Percentiles rank a stretch among this genome's conserved stretches.
phyloP scores from a whole-genome alignment of 2,329 filamentous ascomycete species.

The Fusarium redolens region DNA sequence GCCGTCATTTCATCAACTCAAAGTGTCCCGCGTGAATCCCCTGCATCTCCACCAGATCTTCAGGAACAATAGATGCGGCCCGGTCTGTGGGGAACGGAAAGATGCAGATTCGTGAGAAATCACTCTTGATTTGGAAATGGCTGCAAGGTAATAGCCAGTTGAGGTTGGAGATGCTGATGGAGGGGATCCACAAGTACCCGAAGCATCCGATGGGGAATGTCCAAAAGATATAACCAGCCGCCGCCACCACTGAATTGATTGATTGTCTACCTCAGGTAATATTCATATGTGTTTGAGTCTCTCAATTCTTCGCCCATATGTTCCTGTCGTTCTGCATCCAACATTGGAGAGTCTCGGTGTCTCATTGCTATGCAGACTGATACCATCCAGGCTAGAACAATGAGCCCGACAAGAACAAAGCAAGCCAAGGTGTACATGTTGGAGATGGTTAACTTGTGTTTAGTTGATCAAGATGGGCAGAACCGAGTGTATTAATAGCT shows the following conservation, averaged over 20 bases:
- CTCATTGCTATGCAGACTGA: neutral
- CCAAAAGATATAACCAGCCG: slow-evolving; percentile 14
- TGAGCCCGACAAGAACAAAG: neutral
- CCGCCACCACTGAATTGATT: neutral
- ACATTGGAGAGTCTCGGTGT: neutral
- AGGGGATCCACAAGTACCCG: slow-evolving; percentile 38
- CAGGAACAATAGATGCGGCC: slow-evolving; percentile 36
- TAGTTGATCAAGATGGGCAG: neutral
- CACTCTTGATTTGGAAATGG: slow-evolving; percentile 30
- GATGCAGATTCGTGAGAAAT: slow-evolving; percentile 26
- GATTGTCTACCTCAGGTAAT: neutral
- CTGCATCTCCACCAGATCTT: slow-evolving; percentile 28
- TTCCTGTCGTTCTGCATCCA: neutral
- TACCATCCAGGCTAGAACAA: slow-evolving; percentile 1
- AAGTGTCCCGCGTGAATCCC: neutral
- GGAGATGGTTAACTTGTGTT: neutral
- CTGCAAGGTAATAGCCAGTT: slow-evolving; percentile 16
- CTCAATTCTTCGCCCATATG: neutral
- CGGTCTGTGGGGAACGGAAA: slow-evolving; percentile 29
- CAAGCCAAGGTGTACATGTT: neutral
- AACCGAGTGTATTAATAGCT: neutral
- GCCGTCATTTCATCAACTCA: neutral
- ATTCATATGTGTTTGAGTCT: neutral
- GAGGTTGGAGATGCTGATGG: slow-evolving; percentile 22
- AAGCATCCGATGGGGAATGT: slow-evolving; percentile 34